Evolutionary conservation across 306 rosid species (phyloP).

Genomic region (Biancaea sappan): DNA sequence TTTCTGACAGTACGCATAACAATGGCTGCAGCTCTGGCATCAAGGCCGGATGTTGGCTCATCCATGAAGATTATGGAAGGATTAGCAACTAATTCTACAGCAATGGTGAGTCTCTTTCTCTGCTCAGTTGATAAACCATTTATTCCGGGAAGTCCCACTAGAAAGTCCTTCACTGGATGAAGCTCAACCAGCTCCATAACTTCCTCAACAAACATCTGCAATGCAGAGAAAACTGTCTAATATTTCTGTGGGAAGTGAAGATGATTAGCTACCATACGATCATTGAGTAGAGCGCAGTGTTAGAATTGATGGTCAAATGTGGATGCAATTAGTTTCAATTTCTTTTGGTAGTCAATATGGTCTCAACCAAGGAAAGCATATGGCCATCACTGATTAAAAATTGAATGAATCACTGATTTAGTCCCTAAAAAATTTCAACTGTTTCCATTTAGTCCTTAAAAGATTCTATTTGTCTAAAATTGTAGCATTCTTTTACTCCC

Average conservation of each 20-base stretch:
- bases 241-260: background rate
- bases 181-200: conserved; percentile 59
- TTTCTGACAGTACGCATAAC: conserved; percentile 64
- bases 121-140: conserved; percentile 57
- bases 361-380: background rate
- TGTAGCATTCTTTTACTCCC: background rate
- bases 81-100: conserved; percentile 59
- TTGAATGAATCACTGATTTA: no score
- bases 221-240: background rate
- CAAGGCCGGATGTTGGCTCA: conserved; percentile 66
- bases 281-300: background rate
- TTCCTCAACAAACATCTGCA: conserved; percentile 57
- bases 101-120: conserved; percentile 62
- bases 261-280: background rate
- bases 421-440: no score
- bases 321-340: background rate
- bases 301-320: background rate
- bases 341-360: background rate
- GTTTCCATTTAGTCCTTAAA: no score
- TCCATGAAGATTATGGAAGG: conserved; percentile 68
- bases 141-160: conserved; percentile 61
- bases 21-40: conserved; percentile 62
- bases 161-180: conserved; percentile 44
- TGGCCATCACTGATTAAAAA: background rate
- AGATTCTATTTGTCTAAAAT: no score